phyloP scores from a whole-genome alignment of 1,139 yeast genomes.

The Candida albicans region DNA sequence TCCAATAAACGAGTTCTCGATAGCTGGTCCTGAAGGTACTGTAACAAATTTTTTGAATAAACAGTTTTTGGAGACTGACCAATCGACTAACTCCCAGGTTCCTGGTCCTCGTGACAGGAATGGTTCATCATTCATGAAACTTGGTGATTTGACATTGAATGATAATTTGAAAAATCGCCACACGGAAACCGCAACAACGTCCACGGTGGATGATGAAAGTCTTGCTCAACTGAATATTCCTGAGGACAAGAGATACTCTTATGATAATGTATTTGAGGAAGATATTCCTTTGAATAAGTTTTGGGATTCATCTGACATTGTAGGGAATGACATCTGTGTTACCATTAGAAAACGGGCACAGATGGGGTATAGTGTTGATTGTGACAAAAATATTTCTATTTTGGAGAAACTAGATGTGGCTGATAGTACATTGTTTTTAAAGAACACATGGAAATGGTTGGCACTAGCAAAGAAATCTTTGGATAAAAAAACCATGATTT shows the following conservation, averaged over 20 bases:
- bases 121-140: slow-evolving; percentile 11
- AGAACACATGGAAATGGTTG: slow-evolving; percentile 91
- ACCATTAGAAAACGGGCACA: slow-evolving; percentile 69
- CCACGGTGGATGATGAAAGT: slow-evolving; percentile 34
- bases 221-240: slow-evolving; percentile 11
- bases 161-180: slow-evolving; percentile 26
- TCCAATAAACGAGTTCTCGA: slow-evolving; percentile 67
- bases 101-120: slow-evolving; percentile 7
- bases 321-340: slow-evolving; percentile 64
- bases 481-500: slow-evolving; percentile 66
- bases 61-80: slow-evolving; percentile 7
- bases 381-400: slow-evolving; percentile 61
- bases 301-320: slow-evolving; percentile 36
- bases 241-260: slow-evolving; percentile 4
- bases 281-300: slow-evolving; percentile 33
- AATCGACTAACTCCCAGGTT: neutral
- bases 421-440: slow-evolving; percentile 58
- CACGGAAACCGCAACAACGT: slow-evolving; percentile 23
- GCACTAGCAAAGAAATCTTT: slow-evolving; percentile 68
- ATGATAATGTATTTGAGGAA: slow-evolving; percentile 20
- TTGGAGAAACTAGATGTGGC: slow-evolving; percentile 54
- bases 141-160: slow-evolving; percentile 21
- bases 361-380: slow-evolving; percentile 72
- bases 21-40: slow-evolving; percentile 65
- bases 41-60: slow-evolving; percentile 38